Base-by-base conservation (phyloP, 495 filamentous ascomycete genomes). In the Talaromyces wortmannii region DNA sequence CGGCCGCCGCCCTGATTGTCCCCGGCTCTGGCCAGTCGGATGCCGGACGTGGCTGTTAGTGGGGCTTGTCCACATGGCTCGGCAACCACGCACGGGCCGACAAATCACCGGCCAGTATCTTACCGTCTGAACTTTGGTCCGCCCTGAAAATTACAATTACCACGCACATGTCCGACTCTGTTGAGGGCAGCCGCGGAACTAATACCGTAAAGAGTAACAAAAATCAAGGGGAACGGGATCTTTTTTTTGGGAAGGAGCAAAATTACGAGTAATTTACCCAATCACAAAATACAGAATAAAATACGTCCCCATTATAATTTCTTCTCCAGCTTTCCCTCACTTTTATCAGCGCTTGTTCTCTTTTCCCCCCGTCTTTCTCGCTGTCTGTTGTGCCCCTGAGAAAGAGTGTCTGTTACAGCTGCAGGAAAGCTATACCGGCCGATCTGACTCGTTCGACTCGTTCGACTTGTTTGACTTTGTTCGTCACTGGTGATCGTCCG, bases 341-440 rank as follows among this genome's bases (percentile, higher is more conserved):
- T 53, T 55, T 49, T 59, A 13, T 46, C 40, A 10, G 23, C 36
- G 15, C 31, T 55, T n/a, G 30, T 43, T 30, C 53, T 49, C 15
- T 55, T 18, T 18, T 12, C 47, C n/a, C 5, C 23, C 5, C 47
- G 36, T 45, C 46, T 45, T 50, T 45, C 17, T 23, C 12, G 11
- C 48, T 40, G 17, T 47, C 49, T 32, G 23, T 23, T 50, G 31
- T 49, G 36, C 36, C 36, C 36, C 36, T 40, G 36, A 40, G 8
- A 13, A 40, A 8, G 8, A 13, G 36, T 40, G 8, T 40, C 36
- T 40, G 36, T 13, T 40, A 8, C 36, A 40, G 36, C 36, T 40
- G 2, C 36, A 40, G 36, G 36, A 40, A 40, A 40, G 36, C 23
- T 23, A 23, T 23, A 23, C 23, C 23, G 23, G 23, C 23, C 23